Percentiles rank a stretch among this genome's conserved stretches.
Evolutionary conservation across 176 grass and related monocot species (phyloP).

Genomic region (Eleusine indica): DNA sequence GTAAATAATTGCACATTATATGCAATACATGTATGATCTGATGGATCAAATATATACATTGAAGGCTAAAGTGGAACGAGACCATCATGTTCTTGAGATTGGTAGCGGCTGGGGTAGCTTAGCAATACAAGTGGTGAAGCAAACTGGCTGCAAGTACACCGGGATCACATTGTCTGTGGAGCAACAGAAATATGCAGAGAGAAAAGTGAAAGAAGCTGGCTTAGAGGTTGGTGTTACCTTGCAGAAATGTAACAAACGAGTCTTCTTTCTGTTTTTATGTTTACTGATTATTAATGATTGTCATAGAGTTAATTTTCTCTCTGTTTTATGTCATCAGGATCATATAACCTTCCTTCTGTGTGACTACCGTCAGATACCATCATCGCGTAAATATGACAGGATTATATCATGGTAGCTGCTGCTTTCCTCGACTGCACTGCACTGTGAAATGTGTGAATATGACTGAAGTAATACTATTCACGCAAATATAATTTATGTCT

Average conservation of each 20-base stretch:
- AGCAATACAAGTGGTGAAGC: slow-evolving; percentile 79
- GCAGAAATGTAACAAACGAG: background rate
- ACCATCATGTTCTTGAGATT: slow-evolving; percentile 90
- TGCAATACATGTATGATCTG: background rate
- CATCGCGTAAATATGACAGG: slow-evolving; percentile 57
- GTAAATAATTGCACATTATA: background rate
- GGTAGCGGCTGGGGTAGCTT: slow-evolving; percentile 85
- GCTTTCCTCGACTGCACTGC: background rate
- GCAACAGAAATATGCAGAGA: slow-evolving; percentile 64
- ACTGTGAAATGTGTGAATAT: background rate
- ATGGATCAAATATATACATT: background rate
- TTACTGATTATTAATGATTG: background rate
- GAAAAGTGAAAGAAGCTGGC: slow-evolving; percentile 73
- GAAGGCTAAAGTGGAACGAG: slow-evolving; percentile 73
- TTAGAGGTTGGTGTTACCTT: slow-evolving; percentile 57
- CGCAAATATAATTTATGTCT: slow-evolving; percentile 7
- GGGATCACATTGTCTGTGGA: slow-evolving; percentile 86
- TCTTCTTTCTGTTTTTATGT: background rate
- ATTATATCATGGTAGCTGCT: slow-evolving; percentile 80
- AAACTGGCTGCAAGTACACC: slow-evolving; percentile 88
- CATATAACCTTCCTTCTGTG: slow-evolving; percentile 72
- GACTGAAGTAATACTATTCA: background rate
- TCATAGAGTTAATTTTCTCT: background rate
- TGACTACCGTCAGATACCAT: slow-evolving; percentile 79
- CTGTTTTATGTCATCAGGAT: slow-evolving; percentile 47